Base-by-base conservation (phyloP, 345 rosid species). In the Excoecaria cochinchinensis region DNA sequence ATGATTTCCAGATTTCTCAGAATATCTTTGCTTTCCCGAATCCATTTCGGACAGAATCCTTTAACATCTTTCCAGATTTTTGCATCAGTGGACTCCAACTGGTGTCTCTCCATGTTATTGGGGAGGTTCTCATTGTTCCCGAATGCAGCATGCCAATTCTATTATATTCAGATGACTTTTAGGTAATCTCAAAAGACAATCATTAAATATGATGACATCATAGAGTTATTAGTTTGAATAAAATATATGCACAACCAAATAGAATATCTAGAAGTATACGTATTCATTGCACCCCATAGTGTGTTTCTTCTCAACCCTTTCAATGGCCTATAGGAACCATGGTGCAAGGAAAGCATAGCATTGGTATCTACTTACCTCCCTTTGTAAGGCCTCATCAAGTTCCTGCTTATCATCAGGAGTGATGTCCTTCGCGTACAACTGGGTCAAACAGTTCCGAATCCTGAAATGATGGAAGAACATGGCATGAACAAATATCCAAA, bases 401-500 rank as follows among this genome's bases (percentile, higher is more conserved):
- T 95, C 98, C 83, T 90, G 98, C 87, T 95, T 95, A 79, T 93
- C 98, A 86, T 95, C 96, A 69, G 98, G 98, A 83, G 97, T 95
- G 72, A 95, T 93, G 70, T 95, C 98, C 69, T 93, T 93, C 22
- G 97, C 98, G 81, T 91, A 88, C 74, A 93, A 71, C 81, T 93
- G 98, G 13, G 97, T 89, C 80, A 95, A 83, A 80, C 94, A 93
- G 76, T 95, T 81, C 40, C 97, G 86, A 63, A 95, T 89, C 95
- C 98, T 95, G 88, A 74, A 67, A 53, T 16, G 48, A 76, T 38
- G 42, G 48, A 59, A 55, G 19, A 61, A 60, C 66, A 62, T n/a
- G 1, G 16, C 11, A 7, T 40, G 25, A 15, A 12, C 73, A 36
- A 40, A 16, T 53, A 40, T 52, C 24, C 61, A 70, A 36, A 9